Conservation (phyloP, 768 basidiomycete genomes). For the Pisolithus microcarpus region DNA sequence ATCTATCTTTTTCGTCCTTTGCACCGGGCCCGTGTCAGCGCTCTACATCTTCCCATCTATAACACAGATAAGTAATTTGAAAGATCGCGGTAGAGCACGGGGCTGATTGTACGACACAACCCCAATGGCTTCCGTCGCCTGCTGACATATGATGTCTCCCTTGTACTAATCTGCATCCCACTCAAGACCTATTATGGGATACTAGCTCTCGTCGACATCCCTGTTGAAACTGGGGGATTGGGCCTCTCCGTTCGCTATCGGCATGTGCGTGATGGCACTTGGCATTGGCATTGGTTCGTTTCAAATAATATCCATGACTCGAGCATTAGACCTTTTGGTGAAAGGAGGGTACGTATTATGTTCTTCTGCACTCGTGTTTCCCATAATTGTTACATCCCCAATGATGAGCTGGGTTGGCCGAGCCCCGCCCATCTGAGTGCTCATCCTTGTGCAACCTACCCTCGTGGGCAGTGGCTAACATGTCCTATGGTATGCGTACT, state of each 20-base stretch:
- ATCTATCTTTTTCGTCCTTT: background rate
- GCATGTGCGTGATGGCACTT: slow-evolving; percentile 16
- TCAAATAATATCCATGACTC: slow-evolving; percentile 57
- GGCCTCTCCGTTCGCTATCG: slow-evolving; percentile 24
- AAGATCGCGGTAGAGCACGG: too few species aligned
- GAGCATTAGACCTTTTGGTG: slow-evolving; percentile 49
- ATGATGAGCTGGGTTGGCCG: slow-evolving; percentile 29
- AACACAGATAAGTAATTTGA: background rate
- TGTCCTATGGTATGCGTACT: slow-evolving; percentile 20
- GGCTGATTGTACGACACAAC: too few species aligned
- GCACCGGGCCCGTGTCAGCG: background rate
- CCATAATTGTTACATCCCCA: slow-evolving; percentile 34
- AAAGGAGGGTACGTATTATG: slow-evolving; percentile 44
- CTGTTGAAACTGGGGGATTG: slow-evolving; percentile 26
- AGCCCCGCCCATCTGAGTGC: slow-evolving; percentile 23
- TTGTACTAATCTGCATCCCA: slow-evolving; percentile 42
- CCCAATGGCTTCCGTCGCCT: too few species aligned
- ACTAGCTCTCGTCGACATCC: slow-evolving; percentile 56
- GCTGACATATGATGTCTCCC: slow-evolving; percentile 5
- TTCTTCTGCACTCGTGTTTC: slow-evolving; percentile 29
- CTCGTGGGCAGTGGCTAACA: slow-evolving; percentile 26
- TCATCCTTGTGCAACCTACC: slow-evolving; percentile 16
- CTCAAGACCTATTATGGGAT: slow-evolving; percentile 47
- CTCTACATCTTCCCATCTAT: slow-evolving; percentile 4
- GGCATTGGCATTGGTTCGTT: slow-evolving; percentile 34